These are phyloP conservation scores for Taphrina flavorubra DNA, from an alignment of 1,139 yeast genomes.

Conservation along the genomic window DNA sequence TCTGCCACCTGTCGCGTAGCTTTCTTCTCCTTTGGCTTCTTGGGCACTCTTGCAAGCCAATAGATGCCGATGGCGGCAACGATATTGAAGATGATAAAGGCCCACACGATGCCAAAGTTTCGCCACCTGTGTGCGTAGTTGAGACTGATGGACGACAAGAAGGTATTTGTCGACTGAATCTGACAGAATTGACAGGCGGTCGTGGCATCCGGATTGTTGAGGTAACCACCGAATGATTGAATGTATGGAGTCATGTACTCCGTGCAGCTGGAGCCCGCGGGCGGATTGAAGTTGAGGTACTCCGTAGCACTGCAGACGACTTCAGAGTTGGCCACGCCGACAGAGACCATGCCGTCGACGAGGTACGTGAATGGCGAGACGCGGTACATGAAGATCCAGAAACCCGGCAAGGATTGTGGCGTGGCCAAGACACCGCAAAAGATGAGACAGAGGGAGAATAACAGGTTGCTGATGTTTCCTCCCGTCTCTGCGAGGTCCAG, in stretches of 20 bases:
- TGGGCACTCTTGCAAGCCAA: slow-evolving; percentile 64
- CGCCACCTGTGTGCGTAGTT: slow-evolving; percentile 65
- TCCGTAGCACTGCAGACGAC: slow-evolving; percentile 61
- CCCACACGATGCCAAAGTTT: slow-evolving; percentile 66
- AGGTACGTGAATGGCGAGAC: slow-evolving; percentile 72
- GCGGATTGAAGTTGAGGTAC: slow-evolving; percentile 57
- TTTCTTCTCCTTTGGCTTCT: slow-evolving; percentile 43
- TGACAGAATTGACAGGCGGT: slow-evolving; percentile 60
- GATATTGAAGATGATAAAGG: slow-evolving; percentile 62
- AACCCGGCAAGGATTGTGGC: slow-evolving; percentile 60
- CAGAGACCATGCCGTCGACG: slow-evolving; percentile 59
- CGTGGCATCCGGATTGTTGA: slow-evolving; percentile 45
- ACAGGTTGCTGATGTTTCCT: slow-evolving; percentile 57
- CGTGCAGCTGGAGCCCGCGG: slow-evolving; percentile 57
- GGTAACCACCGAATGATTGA: slow-evolving; percentile 43
- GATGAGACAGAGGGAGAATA: slow-evolving; percentile 61
- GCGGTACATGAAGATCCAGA: slow-evolving; percentile 70
- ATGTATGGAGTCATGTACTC: slow-evolving; percentile 54
- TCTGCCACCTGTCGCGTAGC: slow-evolving; percentile 12
- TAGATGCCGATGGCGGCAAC: slow-evolving; percentile 60
- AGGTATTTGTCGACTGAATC: slow-evolving; percentile 56
- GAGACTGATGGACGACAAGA: slow-evolving; percentile 56
- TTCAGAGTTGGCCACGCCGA: slow-evolving; percentile 61
- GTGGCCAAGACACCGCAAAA: slow-evolving; percentile 85
- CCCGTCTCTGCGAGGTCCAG: slow-evolving; percentile 59